These are phyloP conservation scores for Raffaelea deltoideospora DNA, from an alignment of 2,329 filamentous ascomycete species.

Conservation along the genomic window DNA sequence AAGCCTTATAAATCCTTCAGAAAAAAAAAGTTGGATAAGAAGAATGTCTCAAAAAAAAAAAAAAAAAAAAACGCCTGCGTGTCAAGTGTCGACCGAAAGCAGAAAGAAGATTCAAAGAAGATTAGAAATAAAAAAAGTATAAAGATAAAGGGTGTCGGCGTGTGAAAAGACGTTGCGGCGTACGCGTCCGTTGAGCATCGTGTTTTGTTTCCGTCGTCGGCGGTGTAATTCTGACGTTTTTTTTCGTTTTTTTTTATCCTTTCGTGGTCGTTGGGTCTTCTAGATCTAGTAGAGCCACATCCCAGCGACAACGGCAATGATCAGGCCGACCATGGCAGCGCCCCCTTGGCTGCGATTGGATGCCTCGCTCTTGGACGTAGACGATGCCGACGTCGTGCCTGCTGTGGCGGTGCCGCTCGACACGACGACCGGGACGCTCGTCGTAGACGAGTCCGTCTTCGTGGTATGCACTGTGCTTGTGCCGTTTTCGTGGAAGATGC, in stretches of 20 bases:
- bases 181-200: no score
- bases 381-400: constrained; percentile 9
- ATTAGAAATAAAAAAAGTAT: constrained; percentile 11
- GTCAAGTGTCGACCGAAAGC: constrained; percentile 3
- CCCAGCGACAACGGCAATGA: constrained; percentile 40
- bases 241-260: not conserved
- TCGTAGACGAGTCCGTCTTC: constrained; percentile 1
- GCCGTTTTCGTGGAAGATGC: constrained; percentile 40
- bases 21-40: no score
- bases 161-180: not conserved
- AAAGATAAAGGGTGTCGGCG: not conserved
- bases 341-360: constrained; percentile 28
- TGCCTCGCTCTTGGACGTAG: constrained; percentile 24
- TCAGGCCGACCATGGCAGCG: constrained; percentile 35
- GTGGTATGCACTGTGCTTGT: constrained; percentile 5
- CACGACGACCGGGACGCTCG: constrained; percentile 4
- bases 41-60: no score
- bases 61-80: no score
- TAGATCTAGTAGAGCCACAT: constrained; percentile 27
- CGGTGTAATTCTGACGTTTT: not conserved
- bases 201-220: no score
- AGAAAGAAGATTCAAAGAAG: not conserved
- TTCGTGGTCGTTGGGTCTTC: not conserved
- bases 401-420: constrained; percentile 11
- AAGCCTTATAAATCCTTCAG: no score